Evolutionary conservation across 139 green algal species (phyloP).

Genomic region (Nannochloris sp.): DNA sequence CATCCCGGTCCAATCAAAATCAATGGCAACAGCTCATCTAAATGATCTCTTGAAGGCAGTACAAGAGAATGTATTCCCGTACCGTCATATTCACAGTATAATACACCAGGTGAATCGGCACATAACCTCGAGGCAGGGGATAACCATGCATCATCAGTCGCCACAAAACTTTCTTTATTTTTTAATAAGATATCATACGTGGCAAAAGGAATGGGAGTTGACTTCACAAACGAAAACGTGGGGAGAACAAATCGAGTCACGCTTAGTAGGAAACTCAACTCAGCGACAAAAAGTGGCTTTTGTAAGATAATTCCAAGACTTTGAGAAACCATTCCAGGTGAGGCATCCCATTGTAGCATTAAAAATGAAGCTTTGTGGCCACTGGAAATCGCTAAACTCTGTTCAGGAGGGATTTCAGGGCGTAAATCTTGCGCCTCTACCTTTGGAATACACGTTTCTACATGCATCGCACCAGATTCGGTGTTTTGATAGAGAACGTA

Average conservation of each 20-base stretch:
- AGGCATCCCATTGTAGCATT: constrained; percentile 24
- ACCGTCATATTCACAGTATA: constrained; percentile 68
- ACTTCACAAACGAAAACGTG: constrained; percentile 16
- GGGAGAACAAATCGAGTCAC: constrained; percentile 71
- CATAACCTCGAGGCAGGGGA: constrained; percentile 73
- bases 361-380: constrained; percentile 42
- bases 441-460: constrained; percentile 52
- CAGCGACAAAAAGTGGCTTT: constrained; percentile 71
- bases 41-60: background rate
- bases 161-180: constrained; percentile 4
- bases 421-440: constrained; percentile 60
- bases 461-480: constrained; percentile 32
- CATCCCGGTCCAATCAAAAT: constrained; percentile 69
- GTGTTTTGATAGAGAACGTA: constrained; percentile 43
- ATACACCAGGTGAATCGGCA: constrained; percentile 55
- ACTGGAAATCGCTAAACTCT: constrained; percentile 57
- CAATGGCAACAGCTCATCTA: constrained; percentile 61
- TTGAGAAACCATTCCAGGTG: constrained; percentile 16
- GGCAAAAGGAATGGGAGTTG: constrained; percentile 22
- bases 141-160: constrained; percentile 62
- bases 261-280: constrained; percentile 78
- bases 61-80: constrained; percentile 18
- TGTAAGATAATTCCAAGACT: constrained; percentile 67
- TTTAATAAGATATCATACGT: constrained; percentile 32
- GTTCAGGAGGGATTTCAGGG: constrained; percentile 47